Evolutionary conservation across 2,329 filamentous ascomycete species (phyloP).

Genomic region (Ceratocystis alfenasii): DNA sequence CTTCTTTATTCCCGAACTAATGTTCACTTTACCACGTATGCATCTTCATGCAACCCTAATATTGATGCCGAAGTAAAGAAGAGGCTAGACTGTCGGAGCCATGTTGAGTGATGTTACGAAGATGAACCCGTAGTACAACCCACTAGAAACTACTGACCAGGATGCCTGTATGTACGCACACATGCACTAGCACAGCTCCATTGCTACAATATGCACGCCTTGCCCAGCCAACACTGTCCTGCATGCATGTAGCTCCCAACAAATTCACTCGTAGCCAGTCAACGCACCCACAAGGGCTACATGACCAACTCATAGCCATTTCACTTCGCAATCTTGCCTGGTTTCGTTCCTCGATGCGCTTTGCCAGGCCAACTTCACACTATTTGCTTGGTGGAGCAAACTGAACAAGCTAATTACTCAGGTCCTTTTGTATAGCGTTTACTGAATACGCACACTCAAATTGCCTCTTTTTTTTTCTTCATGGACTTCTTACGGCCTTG

Average conservation of each 20-base stretch:
- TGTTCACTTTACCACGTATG: neutral
- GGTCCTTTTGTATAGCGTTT: neutral
- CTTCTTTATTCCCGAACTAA: neutral
- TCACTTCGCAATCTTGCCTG: neutral
- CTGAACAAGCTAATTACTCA: neutral
- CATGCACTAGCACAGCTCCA: no score
- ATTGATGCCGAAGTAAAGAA: neutral
- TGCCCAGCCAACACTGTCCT: neutral
- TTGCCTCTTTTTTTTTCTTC: neutral
- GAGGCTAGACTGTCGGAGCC: neutral
- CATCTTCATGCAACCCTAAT: neutral
- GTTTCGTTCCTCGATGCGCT: neutral
- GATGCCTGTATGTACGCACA: neutral
- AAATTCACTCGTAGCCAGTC: neutral
- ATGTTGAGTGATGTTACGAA: neutral
- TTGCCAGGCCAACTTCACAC: neutral
- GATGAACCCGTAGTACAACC: neutral
- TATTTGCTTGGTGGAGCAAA: neutral
- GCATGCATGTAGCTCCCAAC: neutral
- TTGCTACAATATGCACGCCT: no score
- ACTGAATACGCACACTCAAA: neutral
- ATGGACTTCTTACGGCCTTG: neutral
- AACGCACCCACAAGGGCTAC: neutral
- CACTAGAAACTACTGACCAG: neutral
- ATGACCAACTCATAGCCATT: neutral